Base-by-base conservation (phyloP, 345 rosid genomes). In the Linum lewisii region DNA sequence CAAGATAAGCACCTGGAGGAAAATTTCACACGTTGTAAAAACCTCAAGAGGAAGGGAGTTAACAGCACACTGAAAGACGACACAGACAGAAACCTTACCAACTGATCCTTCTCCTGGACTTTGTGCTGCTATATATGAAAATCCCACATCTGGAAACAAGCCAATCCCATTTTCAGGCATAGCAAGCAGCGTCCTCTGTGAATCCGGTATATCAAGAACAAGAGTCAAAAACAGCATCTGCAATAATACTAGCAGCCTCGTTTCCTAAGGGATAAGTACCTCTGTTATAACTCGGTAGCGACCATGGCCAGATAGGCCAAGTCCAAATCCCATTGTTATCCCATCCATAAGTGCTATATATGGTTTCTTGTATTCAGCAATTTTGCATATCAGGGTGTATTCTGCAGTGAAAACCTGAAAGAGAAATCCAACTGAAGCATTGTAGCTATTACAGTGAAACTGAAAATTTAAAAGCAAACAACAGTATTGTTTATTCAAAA, bases 101-200 rank as follows among this genome's bases (percentile, higher is more conserved):
- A 88, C 85, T 56, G 96, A 81, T 70, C 98, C 98, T 75, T 76
- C 87, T 65, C 98, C 98, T 19, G 98, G 98, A 69, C 75, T 72
- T 55, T 84, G 81, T 68, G 98, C 98, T 19, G 95, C 95, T 56
- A 92, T 84, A 59, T 77, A 81, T 26, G 98, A 81, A 77, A 92
- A 92, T 24, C 98, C 98, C 51, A 92, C 96, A 78, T 92, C 98
- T 21, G 98, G 98, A 65, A 88, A 92, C 79, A 92, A 80, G 69
- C 98, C 95, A 26, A 92, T 92, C 63, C 87, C 96, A 66, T 92
- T 92, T 82, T 92, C 98, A 22, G 96, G 98, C 96, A 92, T 92
- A 21, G 98, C 93, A 50, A 92, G 93, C 53, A 92, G 62, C 4
- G 98, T 92, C 67, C 80, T 80, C 85, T 80, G 71, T 13, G 57